Evolutionary conservation across 78 protist genomes (phyloP), one percentile per base, ranked within the genome.

Genomic region (Anaeramoeba flamelloides): DNA sequence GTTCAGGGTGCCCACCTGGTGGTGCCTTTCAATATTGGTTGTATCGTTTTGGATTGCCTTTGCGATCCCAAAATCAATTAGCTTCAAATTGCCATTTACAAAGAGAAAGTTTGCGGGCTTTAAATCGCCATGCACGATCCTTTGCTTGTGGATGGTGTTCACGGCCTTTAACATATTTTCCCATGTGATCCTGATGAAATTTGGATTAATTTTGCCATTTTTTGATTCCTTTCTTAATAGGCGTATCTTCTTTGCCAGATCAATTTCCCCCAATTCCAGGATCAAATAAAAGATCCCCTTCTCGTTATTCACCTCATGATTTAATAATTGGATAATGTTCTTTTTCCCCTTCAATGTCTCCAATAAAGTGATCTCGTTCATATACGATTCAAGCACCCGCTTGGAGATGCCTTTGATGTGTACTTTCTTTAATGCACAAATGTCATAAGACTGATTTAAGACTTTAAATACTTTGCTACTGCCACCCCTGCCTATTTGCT

Each of bases 1-100:
- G 86, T 96, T 96, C 38, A 92, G 41, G 1, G 98, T 96, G 34
- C 98, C 98, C 41, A 92, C 75, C 36, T 74, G 89, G 1, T 17
- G 3, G n/a, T 92, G 94, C 4, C 91, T 79, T 39, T 76, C 77
- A 32, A 91, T 89, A 17, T 89, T 90, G 1, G 95, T 92, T 1
- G 90, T 86, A 39, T 88, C 94, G n/a, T 65, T 3, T 3, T 1
- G 17, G 2, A 77, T 0, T 26, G 36, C 83, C 88, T 92, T 90
- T 4, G 98, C 98, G 39, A 95, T 95, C 41, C 98, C 98, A 81
- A 95, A 95, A 87, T 95, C 98, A 22, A 95, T 95, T 36, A 95
- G 85, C 86, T 94, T 95, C 36, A 95, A 86, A 53, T 32, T 1
- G 30, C 96, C 97, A 34, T 83, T 65, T 32, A 95, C 96, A 26